These are phyloP conservation scores for Iris macrosiphon DNA, from an alignment of 106 monocot genomes.

Conservation along the genomic window DNA sequence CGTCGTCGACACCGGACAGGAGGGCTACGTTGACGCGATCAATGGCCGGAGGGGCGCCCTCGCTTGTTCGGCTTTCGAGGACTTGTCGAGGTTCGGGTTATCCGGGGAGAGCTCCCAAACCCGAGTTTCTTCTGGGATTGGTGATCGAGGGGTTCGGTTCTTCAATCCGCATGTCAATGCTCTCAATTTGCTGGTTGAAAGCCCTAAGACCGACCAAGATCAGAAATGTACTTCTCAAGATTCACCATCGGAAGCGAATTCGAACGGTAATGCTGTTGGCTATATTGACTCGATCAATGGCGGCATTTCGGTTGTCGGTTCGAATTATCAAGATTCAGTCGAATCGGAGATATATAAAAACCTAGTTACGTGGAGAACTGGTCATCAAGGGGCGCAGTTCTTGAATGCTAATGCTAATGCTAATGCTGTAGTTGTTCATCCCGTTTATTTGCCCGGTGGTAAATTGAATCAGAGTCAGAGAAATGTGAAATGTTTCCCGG, in stretches of 20 bases:
- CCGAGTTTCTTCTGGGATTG: too few species aligned
- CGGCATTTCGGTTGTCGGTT: not conserved
- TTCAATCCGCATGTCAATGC: too few species aligned
- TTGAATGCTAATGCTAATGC: not conserved
- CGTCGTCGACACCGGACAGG: constrained; percentile 16
- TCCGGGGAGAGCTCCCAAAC: too few species aligned
- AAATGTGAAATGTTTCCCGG: too few species aligned
- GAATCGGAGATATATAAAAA: not conserved
- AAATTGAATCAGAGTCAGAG: too few species aligned
- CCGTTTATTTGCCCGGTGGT: too few species aligned
- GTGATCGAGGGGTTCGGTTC: too few species aligned
- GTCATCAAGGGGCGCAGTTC: not conserved
- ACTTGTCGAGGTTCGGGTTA: too few species aligned
- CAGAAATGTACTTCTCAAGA: constrained; percentile 12
- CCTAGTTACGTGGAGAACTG: not conserved
- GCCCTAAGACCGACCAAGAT: constrained; percentile 9
- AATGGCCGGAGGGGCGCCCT: constrained; percentile 16
- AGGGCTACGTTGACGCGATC: constrained; percentile 38
- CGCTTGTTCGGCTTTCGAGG: too few species aligned
- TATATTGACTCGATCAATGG: not conserved
- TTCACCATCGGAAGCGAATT: constrained; percentile 19
- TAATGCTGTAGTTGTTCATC: too few species aligned
- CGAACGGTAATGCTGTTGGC: constrained; percentile 8
- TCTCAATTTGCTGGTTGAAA: too few species aligned
- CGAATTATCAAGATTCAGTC: not conserved